A percentile compares a stretch with the other conserved stretches of the same genome.
Conservation (phyloP, 345 rosid genomes). For the Toxicodendron radicans region DNA sequence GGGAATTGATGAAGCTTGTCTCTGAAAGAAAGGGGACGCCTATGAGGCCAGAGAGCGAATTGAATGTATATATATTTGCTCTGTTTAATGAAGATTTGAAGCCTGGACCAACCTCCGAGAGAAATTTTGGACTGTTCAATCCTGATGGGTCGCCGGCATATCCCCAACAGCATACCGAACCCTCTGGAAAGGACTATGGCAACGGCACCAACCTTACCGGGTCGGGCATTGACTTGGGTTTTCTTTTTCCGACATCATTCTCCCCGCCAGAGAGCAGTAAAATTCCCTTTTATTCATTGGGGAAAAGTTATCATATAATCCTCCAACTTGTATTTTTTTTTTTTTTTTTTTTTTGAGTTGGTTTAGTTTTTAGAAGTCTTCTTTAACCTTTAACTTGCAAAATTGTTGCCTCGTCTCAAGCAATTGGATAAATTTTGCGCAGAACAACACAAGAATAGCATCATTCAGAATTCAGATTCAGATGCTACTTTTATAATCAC, state of each 20-base stretch:
- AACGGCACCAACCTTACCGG: too few relatives aligned
- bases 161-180: background rate
- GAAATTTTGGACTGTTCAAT: background rate
- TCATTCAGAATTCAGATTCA: too few relatives aligned
- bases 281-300: background rate
- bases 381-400: too few relatives aligned
- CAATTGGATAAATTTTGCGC: too few relatives aligned
- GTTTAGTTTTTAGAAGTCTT: background rate
- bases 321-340: background rate
- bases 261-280: background rate
- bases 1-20: slow-evolving; percentile 37
- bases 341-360: background rate
- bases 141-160: slow-evolving; percentile 54
- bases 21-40: slow-evolving; percentile 50
- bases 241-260: background rate
- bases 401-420: too few relatives aligned
- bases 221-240: too few relatives aligned
- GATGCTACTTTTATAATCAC: too few relatives aligned
- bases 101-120: too few relatives aligned
- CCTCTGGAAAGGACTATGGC: too few relatives aligned
- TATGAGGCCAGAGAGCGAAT: slow-evolving; percentile 35
- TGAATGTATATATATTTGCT: slow-evolving; percentile 45
- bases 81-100: slow-evolving; percentile 37
- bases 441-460: too few relatives aligned
- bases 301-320: background rate